These are phyloP conservation scores for Boletus vinaceobasis DNA, from an alignment of 768 basidiomycete genomes.

Conservation along the genomic window DNA sequence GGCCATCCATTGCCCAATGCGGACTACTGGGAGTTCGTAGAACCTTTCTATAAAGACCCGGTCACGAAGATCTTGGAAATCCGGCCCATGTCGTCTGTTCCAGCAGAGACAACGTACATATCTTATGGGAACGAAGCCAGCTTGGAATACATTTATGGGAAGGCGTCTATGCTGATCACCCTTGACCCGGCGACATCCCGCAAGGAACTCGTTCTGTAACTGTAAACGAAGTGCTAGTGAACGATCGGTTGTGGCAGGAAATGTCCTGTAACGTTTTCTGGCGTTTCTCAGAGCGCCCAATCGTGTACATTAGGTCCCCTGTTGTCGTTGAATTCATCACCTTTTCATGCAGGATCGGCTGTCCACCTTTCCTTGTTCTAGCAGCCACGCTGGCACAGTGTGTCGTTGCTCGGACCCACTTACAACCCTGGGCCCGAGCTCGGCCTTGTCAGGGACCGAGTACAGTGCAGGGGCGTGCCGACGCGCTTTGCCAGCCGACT, in stretches of 20 bases:
- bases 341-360: background rate
- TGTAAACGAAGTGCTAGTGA: background rate
- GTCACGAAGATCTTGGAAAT: background rate
- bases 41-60: background rate
- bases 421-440: conserved; percentile 57
- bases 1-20: background rate
- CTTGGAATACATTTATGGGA: background rate
- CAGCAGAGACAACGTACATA: background rate
- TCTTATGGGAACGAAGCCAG: background rate
- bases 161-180: background rate
- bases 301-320: background rate
- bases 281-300: background rate
- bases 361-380: conserved; percentile 24
- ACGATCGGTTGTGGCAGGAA: background rate
- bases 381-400: background rate
- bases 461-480: conserved; percentile 60
- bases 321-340: background rate
- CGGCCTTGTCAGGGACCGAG: conserved; percentile 56
- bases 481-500: too few relatives aligned
- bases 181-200: background rate
- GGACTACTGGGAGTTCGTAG: too few relatives aligned
- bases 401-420: conserved; percentile 17
- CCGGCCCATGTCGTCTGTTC: background rate
- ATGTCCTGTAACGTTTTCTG: background rate
- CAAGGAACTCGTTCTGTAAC: background rate